These are phyloP conservation scores for Tinospora cordifolia DNA, from an alignment of 164 flowering plant species.

Conservation along the genomic window DNA sequence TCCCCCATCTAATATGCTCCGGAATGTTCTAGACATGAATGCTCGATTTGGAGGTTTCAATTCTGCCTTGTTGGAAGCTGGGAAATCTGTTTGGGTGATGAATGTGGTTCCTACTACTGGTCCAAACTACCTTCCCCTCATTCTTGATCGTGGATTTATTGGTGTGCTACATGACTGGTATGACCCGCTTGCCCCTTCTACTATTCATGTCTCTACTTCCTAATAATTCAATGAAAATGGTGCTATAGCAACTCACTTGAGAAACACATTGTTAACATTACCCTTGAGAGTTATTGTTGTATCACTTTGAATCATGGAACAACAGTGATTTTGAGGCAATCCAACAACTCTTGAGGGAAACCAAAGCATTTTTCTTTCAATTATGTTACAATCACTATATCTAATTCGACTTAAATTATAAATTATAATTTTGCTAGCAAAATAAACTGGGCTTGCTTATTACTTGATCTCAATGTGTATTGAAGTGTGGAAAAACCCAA, in stretches of 20 bases:
- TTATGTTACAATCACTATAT: not conserved
- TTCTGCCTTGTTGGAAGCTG: constrained; percentile 69
- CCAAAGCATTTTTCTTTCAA: no score
- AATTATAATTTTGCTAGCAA: not conserved
- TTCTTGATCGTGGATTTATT: constrained; percentile 80
- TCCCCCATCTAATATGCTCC: constrained; percentile 91
- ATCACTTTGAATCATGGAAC: not conserved
- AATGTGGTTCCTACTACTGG: constrained; percentile 83
- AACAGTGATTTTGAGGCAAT: no score
- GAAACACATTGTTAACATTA: no score
- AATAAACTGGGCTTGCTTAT: not conserved
- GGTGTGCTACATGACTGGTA: constrained; percentile 96
- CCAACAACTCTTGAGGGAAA: no score
- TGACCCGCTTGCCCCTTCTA: not conserved
- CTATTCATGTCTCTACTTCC: not conserved
- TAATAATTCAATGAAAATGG: not conserved
- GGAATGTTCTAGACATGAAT: constrained; percentile 98
- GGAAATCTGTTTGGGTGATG: constrained; percentile 95
- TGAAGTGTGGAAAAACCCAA: no score
- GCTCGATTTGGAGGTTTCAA: constrained; percentile 87
- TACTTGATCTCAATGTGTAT: no score
- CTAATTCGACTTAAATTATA: not conserved
- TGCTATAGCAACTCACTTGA: no score
- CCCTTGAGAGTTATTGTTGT: no score
- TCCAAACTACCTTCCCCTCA: constrained; percentile 70